Evolutionary conservation across 495 filamentous ascomycete species (phyloP).

Genomic region (Penicillium argentinense): DNA sequence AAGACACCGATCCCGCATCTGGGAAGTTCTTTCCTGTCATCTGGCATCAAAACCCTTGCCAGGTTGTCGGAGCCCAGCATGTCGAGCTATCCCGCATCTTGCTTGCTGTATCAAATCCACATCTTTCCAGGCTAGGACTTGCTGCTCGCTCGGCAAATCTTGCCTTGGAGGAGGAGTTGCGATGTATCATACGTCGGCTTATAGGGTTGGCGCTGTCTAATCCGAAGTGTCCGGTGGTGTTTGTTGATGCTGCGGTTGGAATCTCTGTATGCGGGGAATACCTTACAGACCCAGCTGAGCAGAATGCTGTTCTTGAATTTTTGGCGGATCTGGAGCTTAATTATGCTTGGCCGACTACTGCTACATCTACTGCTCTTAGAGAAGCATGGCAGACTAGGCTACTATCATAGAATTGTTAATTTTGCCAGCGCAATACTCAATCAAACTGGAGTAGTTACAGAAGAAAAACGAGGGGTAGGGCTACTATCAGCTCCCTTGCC

Average conservation of each 20-base stretch:
- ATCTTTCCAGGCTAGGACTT: conserved; percentile 28
- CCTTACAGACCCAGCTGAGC: conserved; percentile 16
- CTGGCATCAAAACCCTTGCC: conserved; percentile 30
- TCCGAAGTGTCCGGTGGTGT: conserved; percentile 12
- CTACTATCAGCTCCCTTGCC: too few species aligned
- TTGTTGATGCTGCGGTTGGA: conserved; percentile 19
- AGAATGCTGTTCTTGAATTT: conserved; percentile 17
- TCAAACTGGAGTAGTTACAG: too few species aligned
- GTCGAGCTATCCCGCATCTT: conserved; percentile 35
- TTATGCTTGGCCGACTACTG: conserved; percentile 19
- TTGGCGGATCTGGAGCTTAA: conserved; percentile 20
- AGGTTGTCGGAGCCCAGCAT: conserved; percentile 35
- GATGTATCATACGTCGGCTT: conserved; percentile 10
- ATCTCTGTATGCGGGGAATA: conserved; percentile 27
- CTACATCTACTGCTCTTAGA: conserved; percentile 12
- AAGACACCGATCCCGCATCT: conserved; percentile 3
- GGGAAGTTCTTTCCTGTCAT: conserved; percentile 28
- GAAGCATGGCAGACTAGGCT: conserved; percentile 9
- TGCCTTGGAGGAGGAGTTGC: conserved; percentile 12
- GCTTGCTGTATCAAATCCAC: conserved; percentile 34
- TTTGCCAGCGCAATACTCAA: too few species aligned
- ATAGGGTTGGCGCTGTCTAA: conserved; percentile 22
- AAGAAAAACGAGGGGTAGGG: too few species aligned
- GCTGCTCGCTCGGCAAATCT: conserved; percentile 14
- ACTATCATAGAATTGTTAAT: background rate